Percentiles rank a stretch among this genome's conserved stretches.
phyloP scores from a whole-genome alignment of 192 early-diverging fungal genomes.

The Diversispora epigaea region DNA sequence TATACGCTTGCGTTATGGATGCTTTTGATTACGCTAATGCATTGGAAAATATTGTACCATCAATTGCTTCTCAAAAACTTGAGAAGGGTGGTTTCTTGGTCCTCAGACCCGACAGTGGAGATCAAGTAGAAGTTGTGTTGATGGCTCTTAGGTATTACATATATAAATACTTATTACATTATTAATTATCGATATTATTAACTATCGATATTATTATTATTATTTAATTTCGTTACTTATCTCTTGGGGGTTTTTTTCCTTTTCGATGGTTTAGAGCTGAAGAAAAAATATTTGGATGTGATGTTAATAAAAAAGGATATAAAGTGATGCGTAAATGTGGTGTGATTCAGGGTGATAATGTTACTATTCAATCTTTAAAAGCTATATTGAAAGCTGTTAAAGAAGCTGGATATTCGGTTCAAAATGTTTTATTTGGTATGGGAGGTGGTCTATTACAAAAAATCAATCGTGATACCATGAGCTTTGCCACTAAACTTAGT shows the following conservation, averaged over 20 bases:
- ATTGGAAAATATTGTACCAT: constrained; percentile 71
- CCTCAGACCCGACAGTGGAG: constrained; percentile 83
- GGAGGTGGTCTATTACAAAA: constrained; percentile 83
- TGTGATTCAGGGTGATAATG: constrained; percentile 87
- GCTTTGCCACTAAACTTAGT: constrained; percentile 79
- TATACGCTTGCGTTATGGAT: constrained; percentile 89
- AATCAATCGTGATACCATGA: constrained; percentile 84
- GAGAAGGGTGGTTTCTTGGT: constrained; percentile 79
- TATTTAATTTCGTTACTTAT: neutral
- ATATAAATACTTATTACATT: neutral
- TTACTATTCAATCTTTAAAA: constrained; percentile 55
- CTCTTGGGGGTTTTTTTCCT: too few relatives aligned
- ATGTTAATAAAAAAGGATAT: constrained; percentile 74
- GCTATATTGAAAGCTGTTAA: constrained; percentile 58
- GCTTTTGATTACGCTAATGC: constrained; percentile 83
- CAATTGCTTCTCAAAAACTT: constrained; percentile 63
- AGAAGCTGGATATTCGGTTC: constrained; percentile 64
- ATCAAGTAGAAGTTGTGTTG: constrained; percentile 74
- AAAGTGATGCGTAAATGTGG: constrained; percentile 67
- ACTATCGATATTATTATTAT: too few relatives aligned
- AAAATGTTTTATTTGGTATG: constrained; percentile 84
- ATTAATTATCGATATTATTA: too few relatives aligned
- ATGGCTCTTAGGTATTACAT: constrained; percentile 19
- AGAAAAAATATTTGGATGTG: constrained; percentile 70
- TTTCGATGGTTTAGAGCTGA: constrained; percentile 48